Conservation (phyloP, 2,329 filamentous ascomycete genomes). For the Aspergillus luchuensis region DNA sequence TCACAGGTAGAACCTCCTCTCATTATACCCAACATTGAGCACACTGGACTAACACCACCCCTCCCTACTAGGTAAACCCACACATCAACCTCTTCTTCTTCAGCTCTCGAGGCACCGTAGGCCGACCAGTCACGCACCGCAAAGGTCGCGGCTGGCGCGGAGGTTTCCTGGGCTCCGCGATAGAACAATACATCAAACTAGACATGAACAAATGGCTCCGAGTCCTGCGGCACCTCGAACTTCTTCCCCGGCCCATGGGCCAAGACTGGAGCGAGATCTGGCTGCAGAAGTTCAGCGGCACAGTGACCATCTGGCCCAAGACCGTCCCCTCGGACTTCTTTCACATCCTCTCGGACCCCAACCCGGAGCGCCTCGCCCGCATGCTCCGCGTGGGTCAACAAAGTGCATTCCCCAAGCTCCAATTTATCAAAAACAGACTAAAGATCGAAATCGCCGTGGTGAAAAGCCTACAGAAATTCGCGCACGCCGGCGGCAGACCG, state of each 20-base stretch:
- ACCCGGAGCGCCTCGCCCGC: slow-evolving; percentile 69
- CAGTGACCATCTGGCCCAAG: slow-evolving; percentile 95
- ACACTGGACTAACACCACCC: slow-evolving; percentile 35
- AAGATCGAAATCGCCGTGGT: slow-evolving; percentile 73
- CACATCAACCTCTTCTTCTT: slow-evolving; percentile 99
- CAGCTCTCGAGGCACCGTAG: slow-evolving; percentile 86
- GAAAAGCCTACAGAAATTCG: slow-evolving; percentile 51
- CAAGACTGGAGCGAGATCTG: slow-evolving; percentile 98
- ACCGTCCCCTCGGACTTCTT: slow-evolving; percentile 76
- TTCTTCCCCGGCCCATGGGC: slow-evolving; percentile 83
- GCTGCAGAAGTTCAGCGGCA: slow-evolving; percentile 92
- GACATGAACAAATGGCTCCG: slow-evolving; percentile 98
- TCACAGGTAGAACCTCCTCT: slow-evolving; percentile 50
- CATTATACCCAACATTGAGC: neutral
- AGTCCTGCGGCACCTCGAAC: slow-evolving; percentile 86
- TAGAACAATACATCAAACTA: slow-evolving; percentile 93
- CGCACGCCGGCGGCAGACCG: slow-evolving; percentile 28
- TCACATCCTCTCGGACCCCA: slow-evolving; percentile 83
- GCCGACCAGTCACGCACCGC: slow-evolving; percentile 89
- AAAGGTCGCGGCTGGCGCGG: slow-evolving; percentile 93
- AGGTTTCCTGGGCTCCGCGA: slow-evolving; percentile 87
- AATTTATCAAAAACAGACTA: slow-evolving; percentile 85
- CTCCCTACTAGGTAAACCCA: slow-evolving; percentile 74
- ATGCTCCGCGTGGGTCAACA: slow-evolving; percentile 93
- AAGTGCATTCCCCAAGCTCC: slow-evolving; percentile 85